Conservation (phyloP, 768 basidiomycete genomes). For the Phylloporus arenicola region DNA sequence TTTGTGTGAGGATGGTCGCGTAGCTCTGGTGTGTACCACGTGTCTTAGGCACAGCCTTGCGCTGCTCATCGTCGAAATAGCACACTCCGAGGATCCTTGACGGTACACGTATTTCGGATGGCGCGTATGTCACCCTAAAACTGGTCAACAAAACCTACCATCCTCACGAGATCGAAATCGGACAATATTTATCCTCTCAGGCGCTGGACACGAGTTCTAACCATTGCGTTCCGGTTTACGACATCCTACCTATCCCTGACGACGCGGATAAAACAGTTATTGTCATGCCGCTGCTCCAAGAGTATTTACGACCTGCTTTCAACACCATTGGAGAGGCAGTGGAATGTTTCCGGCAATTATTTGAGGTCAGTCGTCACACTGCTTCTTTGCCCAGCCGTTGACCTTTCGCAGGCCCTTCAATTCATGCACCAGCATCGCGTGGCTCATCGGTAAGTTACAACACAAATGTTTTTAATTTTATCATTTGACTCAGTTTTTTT, state of each 20-base stretch:
- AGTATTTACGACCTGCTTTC: constrained; percentile 20
- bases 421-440: constrained; percentile 24
- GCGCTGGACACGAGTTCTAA: constrained; percentile 12
- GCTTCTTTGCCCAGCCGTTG: neutral
- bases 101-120: constrained; percentile 26
- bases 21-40: constrained; percentile 7
- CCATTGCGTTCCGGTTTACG: constrained; percentile 32
- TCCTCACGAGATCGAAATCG: constrained; percentile 30
- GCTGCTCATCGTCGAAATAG: neutral
- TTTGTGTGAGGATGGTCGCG: constrained; percentile 1
- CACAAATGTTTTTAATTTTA: neutral
- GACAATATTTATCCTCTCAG: constrained; percentile 13
- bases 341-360: constrained; percentile 28
- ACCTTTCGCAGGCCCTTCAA: constrained; percentile 13
- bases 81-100: constrained; percentile 21
- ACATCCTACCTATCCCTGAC: constrained; percentile 13
- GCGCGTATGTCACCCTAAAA: constrained; percentile 29
- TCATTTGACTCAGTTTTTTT: neutral
- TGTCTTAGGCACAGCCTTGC: constrained; percentile 20
- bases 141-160: constrained; percentile 7
- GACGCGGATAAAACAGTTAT: constrained; percentile 11
- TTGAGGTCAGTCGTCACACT: constrained; percentile 18
- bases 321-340: constrained; percentile 13
- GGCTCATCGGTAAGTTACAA: constrained; percentile 8
- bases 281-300: constrained; percentile 34